phyloP scores from a whole-genome alignment of 2,329 filamentous ascomycete species.

The Bipolaris bicolor region DNA sequence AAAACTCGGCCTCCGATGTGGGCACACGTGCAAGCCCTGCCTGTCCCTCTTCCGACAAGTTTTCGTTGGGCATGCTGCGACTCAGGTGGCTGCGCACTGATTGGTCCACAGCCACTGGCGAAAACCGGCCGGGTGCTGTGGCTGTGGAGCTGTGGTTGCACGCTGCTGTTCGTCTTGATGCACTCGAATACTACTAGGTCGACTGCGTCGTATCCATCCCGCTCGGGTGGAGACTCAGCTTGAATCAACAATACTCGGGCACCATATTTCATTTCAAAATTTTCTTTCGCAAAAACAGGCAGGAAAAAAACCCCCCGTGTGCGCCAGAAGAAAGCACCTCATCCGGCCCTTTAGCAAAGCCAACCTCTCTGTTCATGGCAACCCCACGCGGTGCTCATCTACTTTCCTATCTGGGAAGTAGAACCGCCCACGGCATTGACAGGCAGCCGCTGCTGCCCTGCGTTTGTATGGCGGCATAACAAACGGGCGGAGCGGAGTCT shows the following conservation, averaged over 20 bases:
- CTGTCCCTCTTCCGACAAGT: background rate
- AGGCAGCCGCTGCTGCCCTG: background rate
- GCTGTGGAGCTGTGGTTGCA: conserved; percentile 16
- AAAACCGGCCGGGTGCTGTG: conserved; percentile 19
- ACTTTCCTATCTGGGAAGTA: conserved; percentile 9
- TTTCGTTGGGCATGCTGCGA: conserved; percentile 9
- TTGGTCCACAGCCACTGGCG: conserved; percentile 3
- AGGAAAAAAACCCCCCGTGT: background rate
- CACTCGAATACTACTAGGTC: background rate
- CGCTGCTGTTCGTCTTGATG: conserved; percentile 9
- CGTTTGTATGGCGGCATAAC: background rate
- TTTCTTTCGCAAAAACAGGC: background rate
- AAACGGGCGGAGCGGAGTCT: background rate
- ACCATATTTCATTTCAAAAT: background rate
- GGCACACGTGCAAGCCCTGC: background rate
- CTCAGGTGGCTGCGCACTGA: background rate
- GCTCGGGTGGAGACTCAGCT: background rate
- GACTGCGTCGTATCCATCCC: background rate
- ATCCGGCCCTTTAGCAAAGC: background rate
- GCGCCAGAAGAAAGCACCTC: background rate
- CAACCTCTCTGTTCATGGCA: background rate
- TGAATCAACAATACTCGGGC: background rate
- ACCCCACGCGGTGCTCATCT: background rate
- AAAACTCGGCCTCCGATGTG: conserved; percentile 11
- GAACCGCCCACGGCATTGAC: background rate